Evolutionary conservation across 768 basidiomycete species (phyloP).

Genomic region (Russula lepida): DNA sequence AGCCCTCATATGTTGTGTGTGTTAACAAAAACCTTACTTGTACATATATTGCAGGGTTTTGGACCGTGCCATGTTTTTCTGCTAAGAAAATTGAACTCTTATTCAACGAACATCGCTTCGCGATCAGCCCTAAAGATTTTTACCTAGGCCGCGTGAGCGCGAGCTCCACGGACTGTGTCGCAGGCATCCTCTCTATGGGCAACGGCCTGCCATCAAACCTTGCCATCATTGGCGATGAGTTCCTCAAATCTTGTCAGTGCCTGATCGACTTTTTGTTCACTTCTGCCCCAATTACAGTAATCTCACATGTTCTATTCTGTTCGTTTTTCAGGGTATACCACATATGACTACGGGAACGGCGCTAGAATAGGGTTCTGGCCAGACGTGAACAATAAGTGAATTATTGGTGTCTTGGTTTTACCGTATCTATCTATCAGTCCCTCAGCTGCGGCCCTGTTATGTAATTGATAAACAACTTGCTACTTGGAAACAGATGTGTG

Average conservation of each 20-base stretch:
- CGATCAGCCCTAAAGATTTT: slow-evolving; percentile 43
- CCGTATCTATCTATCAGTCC: not conserved
- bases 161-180: slow-evolving; percentile 45
- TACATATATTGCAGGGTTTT: slow-evolving; percentile 35
- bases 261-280: not conserved
- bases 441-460: not conserved
- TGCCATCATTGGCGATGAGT: slow-evolving; percentile 55
- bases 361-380: slow-evolving; percentile 50
- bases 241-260: slow-evolving; percentile 57
- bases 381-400: slow-evolving; percentile 39
- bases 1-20: not conserved
- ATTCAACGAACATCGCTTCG: slow-evolving; percentile 36
- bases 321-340: slow-evolving; percentile 49
- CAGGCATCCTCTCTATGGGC: slow-evolving; percentile 42
- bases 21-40: not conserved
- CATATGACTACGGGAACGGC: slow-evolving; percentile 49
- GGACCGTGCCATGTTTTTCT: slow-evolving; percentile 44
- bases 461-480: not conserved
- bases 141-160: slow-evolving; percentile 39
- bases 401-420: not conserved
- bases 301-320: no score
- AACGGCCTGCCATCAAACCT: slow-evolving; percentile 42
- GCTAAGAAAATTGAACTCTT: slow-evolving; percentile 33
- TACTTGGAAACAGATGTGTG: not conserved
- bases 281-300: not conserved